Evolutionary conservation across 805 yeast species (phyloP).

Genomic region (Candida loeiensis): DNA sequence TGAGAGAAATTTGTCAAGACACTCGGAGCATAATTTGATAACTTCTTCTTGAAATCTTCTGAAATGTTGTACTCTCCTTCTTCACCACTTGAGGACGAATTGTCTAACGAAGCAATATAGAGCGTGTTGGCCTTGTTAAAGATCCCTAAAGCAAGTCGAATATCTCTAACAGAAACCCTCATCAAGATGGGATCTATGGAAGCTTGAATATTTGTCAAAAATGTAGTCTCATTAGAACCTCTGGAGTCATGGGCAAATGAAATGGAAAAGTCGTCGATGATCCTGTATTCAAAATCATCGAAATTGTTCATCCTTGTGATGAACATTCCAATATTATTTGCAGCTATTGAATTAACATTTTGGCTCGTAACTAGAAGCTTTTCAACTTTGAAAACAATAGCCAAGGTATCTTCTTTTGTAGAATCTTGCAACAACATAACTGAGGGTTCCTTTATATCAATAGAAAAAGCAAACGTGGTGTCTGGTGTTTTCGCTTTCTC

Average conservation of each 20-base stretch:
- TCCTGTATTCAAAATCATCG: conserved; percentile 60
- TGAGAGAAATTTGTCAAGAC: conserved; percentile 50
- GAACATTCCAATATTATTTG: conserved; percentile 82
- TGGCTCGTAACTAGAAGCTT: conserved; percentile 71
- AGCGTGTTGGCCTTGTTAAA: conserved; percentile 66
- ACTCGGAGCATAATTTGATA: conserved; percentile 69
- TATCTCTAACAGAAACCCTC: conserved; percentile 83
- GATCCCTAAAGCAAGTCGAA: conserved; percentile 71
- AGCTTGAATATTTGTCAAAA: conserved; percentile 61
- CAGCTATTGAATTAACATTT: conserved; percentile 60
- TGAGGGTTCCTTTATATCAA: conserved; percentile 75
- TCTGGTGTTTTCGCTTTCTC: conserved; percentile 8
- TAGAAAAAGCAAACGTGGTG: conserved; percentile 45
- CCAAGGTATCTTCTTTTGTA: conserved; percentile 64
- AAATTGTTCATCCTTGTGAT: conserved; percentile 68
- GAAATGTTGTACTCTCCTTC: conserved; percentile 44
- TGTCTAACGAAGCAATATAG: conserved; percentile 29
- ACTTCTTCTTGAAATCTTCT: conserved; percentile 57
- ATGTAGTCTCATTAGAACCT: conserved; percentile 55
- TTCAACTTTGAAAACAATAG: conserved; percentile 83
- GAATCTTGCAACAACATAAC: conserved; percentile 81
- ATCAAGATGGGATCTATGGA: conserved; percentile 77
- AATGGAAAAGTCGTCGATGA: conserved; percentile 85
- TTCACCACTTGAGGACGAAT: conserved; percentile 10
- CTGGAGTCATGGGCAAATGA: conserved; percentile 70